phyloP scores from a whole-genome alignment of 768 basidiomycete species.

The Hebeloma cylindrosporum region DNA sequence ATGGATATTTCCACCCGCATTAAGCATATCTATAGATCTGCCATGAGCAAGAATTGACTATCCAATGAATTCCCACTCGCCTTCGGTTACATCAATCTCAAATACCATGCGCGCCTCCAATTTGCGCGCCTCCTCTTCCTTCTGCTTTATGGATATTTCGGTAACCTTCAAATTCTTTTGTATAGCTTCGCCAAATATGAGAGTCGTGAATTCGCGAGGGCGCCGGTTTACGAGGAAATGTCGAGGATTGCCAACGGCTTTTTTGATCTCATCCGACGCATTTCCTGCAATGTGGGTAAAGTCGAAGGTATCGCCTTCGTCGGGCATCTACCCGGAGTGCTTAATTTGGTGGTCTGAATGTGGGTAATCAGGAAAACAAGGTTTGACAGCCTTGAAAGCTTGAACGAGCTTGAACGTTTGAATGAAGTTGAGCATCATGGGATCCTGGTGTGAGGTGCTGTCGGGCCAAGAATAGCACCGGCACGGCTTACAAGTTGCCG shows the following conservation, averaged over 20 bases:
- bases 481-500: too few species aligned
- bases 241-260: conserved; percentile 18
- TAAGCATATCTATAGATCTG: conserved; percentile 55
- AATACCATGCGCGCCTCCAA: conserved; percentile 46
- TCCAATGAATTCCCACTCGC: conserved; percentile 22
- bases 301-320: conserved; percentile 9
- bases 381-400: too few species aligned
- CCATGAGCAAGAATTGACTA: neutral
- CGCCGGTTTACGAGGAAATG: conserved; percentile 14
- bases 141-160: conserved; percentile 43
- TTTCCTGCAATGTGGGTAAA: conserved; percentile 28
- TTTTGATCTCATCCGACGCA: conserved; percentile 31
- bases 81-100: conserved; percentile 36
- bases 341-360: conserved; percentile 8
- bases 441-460: too few species aligned
- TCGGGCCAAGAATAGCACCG: too few species aligned
- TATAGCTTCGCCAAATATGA: conserved; percentile 22
- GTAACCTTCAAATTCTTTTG: conserved; percentile 29
- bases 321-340: neutral
- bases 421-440: too few species aligned
- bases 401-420: too few species aligned
- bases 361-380: neutral
- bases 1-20: conserved; percentile 46
- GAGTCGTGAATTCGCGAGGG: conserved; percentile 1
- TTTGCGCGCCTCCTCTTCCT: conserved; percentile 44